phyloP scores from a whole-genome alignment of 345 rosid genomes.

The Citrus australasica region DNA sequence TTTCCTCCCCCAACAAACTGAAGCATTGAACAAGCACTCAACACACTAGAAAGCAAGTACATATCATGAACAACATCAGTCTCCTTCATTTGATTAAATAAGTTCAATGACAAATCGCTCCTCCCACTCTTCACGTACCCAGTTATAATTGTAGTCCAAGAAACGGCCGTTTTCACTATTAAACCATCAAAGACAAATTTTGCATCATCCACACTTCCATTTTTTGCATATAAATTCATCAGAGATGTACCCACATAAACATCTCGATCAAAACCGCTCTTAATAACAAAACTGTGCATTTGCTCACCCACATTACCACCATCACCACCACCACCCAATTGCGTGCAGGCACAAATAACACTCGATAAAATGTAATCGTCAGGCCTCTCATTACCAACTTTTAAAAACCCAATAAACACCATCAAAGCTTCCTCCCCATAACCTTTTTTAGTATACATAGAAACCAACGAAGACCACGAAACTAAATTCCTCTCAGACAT shows the following conservation, averaged over 20 bases:
- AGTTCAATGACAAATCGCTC: conserved; percentile 43
- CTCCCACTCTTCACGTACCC: conserved; percentile 59
- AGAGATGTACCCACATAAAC: conserved; percentile 65
- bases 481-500: conserved; percentile 56
- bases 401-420: conserved; percentile 44
- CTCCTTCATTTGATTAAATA: conserved; percentile 44
- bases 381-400: conserved; percentile 31
- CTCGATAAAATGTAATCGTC: conserved; percentile 72
- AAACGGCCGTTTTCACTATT: conserved; percentile 44
- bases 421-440: conserved; percentile 38
- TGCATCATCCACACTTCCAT: conserved; percentile 46
- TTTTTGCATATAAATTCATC: conserved; percentile 53
- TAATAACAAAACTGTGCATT: conserved; percentile 48
- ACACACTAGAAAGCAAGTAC: conserved; percentile 55
- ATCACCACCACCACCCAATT: conserved; percentile 25
- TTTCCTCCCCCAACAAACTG: conserved; percentile 53
- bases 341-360: conserved; percentile 48
- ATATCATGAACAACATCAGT: conserved; percentile 39
- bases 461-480: conserved; percentile 76
- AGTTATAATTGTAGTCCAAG: conserved; percentile 68
- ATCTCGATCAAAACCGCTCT: conserved; percentile 57
- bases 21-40: conserved; percentile 56
- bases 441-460: conserved; percentile 50
- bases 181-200: conserved; percentile 60
- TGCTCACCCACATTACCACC: conserved; percentile 34